Evolutionary conservation across 768 basidiomycete species (phyloP), one percentile per base, ranked within the genome.

Genomic region (Exidia glandulosa): DNA sequence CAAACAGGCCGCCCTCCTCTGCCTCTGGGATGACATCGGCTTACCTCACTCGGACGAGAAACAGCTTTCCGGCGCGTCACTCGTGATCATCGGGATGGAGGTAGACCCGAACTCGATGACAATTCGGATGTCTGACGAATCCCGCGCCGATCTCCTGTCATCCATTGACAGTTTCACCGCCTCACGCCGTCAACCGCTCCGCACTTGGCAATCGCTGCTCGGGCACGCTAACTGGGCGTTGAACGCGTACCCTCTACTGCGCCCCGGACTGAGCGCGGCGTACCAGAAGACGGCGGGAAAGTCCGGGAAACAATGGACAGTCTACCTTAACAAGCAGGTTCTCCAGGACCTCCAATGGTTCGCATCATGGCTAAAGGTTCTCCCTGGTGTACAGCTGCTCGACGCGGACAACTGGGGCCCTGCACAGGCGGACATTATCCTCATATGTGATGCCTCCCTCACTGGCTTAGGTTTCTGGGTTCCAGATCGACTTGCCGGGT

Each of bases 141-240:
- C 3, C 2, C 4, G 0, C 23, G 14, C 5, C 13, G 72, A 3
- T 10, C 14, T 0, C 58, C 61, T 0, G 69, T 74, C 54, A 25
- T 55, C 1, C 16, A 5, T 47, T 61, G 29, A 60, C 48, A 0
- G 29, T 59, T 1, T 59, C 58, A 12, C 61, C 58, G 0, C 54
- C 60, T 1, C 64, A 41, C 64, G 63, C 32, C 45, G 65, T 62
- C 47, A 54, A 45, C 60, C 36, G 1, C 63, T 73, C 0, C 45
- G 59, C 0, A 36, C 66, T 6, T 76, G 66, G 59, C 74, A 74
- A 56, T 32, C 36, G 0, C 58, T 78, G 1, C 68, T 68, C 0
- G 76, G 75, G 0, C 76, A 70, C 70, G 23, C 70, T 12, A 78
- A 77, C 55, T 78, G 76, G 76, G 60, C 66, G 0, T 64, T 79